phyloP scores from a whole-genome alignment of 2,329 filamentous ascomycete species.

The Talaromyces sp. region DNA sequence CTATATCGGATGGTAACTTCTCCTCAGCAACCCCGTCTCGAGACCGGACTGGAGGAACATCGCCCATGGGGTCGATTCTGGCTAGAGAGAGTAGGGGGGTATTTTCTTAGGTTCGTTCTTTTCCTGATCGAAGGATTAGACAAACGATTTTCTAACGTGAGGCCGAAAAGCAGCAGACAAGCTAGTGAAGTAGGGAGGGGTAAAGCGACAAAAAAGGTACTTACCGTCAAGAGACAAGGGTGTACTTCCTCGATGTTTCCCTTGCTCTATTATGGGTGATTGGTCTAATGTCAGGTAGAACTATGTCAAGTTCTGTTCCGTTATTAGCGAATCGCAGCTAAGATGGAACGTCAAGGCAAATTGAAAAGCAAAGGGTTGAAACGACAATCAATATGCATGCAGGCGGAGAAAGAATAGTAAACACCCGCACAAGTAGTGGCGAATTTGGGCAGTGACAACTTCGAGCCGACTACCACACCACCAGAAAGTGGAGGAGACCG shows the following conservation, averaged over 20 bases:
- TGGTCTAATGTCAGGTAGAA: neutral
- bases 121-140: neutral
- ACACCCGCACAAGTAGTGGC: neutral
- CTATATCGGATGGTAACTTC: slow-evolving; percentile 10
- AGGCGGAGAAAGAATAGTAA: neutral
- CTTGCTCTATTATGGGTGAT: neutral
- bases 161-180: neutral
- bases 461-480: neutral
- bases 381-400: neutral
- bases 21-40: slow-evolving; percentile 16
- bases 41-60: slow-evolving; percentile 21
- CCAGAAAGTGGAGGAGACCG: neutral
- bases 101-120: neutral
- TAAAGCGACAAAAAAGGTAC: neutral
- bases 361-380: neutral
- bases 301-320: neutral
- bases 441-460: neutral
- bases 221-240: neutral
- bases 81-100: neutral
- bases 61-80: slow-evolving; percentile 21
- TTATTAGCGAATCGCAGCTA: neutral
- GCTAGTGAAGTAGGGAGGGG: neutral
- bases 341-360: neutral
- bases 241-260: neutral
- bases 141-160: neutral